Evolutionary conservation across 2,329 filamentous ascomycete species (phyloP).

Genomic region (Cercospora zeina): DNA sequence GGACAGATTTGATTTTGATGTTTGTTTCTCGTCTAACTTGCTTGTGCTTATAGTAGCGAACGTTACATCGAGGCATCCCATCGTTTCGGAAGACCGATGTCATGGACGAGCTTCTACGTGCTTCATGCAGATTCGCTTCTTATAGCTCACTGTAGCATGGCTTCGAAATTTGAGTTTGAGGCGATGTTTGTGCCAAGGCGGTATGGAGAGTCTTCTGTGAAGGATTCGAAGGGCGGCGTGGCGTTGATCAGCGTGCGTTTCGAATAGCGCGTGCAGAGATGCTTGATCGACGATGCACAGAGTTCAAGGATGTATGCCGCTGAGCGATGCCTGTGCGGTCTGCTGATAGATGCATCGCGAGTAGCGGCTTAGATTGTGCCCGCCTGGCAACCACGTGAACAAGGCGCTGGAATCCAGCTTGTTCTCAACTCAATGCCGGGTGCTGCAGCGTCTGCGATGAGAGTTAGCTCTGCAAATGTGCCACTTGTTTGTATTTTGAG

Average conservation of each 20-base stretch:
- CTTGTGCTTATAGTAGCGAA: background rate
- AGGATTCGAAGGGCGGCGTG: background rate
- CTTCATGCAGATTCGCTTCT: conserved; percentile 15
- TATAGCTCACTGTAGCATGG: conserved; percentile 12
- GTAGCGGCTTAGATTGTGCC: background rate
- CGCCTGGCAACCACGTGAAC: background rate
- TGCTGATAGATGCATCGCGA: background rate
- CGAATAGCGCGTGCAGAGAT: background rate
- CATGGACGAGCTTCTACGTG: background rate
- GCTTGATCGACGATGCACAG: background rate
- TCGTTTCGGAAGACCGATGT: conserved; percentile 5
- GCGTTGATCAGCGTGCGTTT: background rate
- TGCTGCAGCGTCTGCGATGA: conserved; percentile 5
- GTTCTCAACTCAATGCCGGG: conserved; percentile 7
- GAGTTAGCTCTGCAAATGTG: background rate
- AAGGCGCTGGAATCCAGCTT: background rate
- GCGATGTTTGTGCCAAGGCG: conserved; percentile 6
- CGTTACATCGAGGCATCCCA: background rate
- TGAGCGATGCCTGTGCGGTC: background rate
- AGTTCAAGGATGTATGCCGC: background rate
- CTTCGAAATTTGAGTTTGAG: conserved; percentile 3
- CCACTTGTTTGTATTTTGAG: background rate
- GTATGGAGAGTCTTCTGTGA: background rate
- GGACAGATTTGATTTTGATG: background rate
- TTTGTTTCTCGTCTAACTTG: background rate